A percentile compares a stretch with the other conserved stretches of the same genome.
These are phyloP conservation scores for Populus hybrid DNA, from an alignment of 441 rosid genomes.

Conservation along the genomic window DNA sequence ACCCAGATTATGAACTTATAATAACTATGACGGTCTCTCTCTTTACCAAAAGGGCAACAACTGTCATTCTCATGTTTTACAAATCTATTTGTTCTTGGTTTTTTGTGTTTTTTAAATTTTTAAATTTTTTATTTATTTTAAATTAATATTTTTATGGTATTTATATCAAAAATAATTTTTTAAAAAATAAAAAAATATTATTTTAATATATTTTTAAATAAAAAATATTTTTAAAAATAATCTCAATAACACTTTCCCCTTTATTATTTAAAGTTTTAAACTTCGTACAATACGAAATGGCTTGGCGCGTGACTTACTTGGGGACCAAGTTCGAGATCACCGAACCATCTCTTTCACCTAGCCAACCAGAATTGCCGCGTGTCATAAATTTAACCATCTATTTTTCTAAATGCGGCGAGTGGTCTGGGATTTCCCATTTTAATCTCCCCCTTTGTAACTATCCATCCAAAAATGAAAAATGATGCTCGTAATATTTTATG, in stretches of 20 bases:
- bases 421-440: slow-evolving; percentile 27
- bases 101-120: too few relatives aligned
- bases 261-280: too few relatives aligned
- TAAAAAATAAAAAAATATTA: too few relatives aligned
- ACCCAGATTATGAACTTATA: neutral
- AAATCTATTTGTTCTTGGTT: too few relatives aligned
- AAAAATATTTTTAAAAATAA: too few relatives aligned
- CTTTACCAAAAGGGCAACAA: neutral
- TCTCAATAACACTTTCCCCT: too few relatives aligned
- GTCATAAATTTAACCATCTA: slow-evolving; percentile 11
- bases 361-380: slow-evolving; percentile 28
- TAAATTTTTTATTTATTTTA: too few relatives aligned
- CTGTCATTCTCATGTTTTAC: neutral
- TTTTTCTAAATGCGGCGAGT: slow-evolving; percentile 44
- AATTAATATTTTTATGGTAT: too few relatives aligned
- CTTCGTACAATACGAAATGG: neutral
- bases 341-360: slow-evolving; percentile 13
- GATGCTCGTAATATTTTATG: too few relatives aligned
- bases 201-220: too few relatives aligned
- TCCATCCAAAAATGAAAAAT: too few relatives aligned
- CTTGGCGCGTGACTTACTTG: slow-evolving; percentile 28
- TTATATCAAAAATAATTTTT: too few relatives aligned
- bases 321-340: slow-evolving; percentile 22
- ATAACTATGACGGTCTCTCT: neutral
- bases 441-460: neutral